A percentile compares a stretch with the other conserved stretches of the same genome.
These are phyloP conservation scores for Tilletia walkeri DNA, from an alignment of 1,284 basidiomycete genomes.

Conservation along the genomic window DNA sequence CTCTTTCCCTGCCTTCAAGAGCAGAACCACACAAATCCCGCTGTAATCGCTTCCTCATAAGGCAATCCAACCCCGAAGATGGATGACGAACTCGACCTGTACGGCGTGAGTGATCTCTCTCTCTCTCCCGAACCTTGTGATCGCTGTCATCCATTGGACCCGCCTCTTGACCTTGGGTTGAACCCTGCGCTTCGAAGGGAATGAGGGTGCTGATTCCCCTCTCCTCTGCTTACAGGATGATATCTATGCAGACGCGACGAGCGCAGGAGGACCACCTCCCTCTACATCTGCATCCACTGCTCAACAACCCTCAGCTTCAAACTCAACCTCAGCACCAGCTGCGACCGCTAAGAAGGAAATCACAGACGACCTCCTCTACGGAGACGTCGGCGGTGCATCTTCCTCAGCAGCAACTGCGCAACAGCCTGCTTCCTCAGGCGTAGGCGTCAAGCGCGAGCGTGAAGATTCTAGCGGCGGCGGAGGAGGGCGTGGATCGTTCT, in stretches of 20 bases:
- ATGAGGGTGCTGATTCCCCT: background rate
- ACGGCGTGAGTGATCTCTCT: constrained; percentile 35
- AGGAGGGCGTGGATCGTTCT: background rate
- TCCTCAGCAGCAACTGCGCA: constrained; percentile 24
- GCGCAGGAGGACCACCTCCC: constrained; percentile 1
- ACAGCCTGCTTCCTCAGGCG: constrained; percentile 18
- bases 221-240: constrained; percentile 28
- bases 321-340: background rate
- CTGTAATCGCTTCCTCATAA: background rate
- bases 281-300: background rate
- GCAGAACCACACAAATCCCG: no score
- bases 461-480: background rate
- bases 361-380: background rate
- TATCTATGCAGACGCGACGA: constrained; percentile 38
- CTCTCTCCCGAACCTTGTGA: no score
- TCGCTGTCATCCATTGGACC: no score
- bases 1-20: no score
- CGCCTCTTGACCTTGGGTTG: no score
- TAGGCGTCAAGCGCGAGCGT: constrained; percentile 13
- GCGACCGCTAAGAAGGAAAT: no score
- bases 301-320: constrained; percentile 24
- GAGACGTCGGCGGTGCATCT: constrained; percentile 21
- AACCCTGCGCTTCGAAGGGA: no score
- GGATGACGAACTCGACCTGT: constrained; percentile 44
- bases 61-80: background rate